Base-by-base conservation (phyloP, 1,139 yeast genomes). In the Blastobotrys buckinghamii region DNA sequence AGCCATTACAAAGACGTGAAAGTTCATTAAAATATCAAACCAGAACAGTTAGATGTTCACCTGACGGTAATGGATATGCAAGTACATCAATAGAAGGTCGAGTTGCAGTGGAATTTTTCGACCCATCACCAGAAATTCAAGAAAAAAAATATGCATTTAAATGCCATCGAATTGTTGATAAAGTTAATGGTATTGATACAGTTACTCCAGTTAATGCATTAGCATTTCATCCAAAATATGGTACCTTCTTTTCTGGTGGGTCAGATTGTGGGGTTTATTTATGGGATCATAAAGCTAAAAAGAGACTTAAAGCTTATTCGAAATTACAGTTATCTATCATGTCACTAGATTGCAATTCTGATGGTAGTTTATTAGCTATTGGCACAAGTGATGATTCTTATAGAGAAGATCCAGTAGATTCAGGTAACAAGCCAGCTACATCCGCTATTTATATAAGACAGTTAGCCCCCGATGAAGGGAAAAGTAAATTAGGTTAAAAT, bases 21-120 rank as follows among this genome's bases (percentile, higher is more conserved):
- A 77, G 85, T 45, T 90, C 95, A 0, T 73, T 88, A 49, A 80
- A 82, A 57, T 81, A 79, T 60, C 94, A 86, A 63, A 80, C 87
- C 1, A 71, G 82, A 44, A 79, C 79, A 36, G 59, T 88, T 26
- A 73, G 74, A 53, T 72, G 83, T 45, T 74, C 81, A 55, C 86
- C 88, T 0, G 67, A 67, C 20, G 78, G 77, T 2, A 68, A 71
- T 38, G 95, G 95, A 0, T 88, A 81, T 63, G 89, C 86, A 0
- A 76, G 84, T 37, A 74, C 90, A n/a, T 83, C 95, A 2, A 75
- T 88, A 13, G 97, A 89, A 58, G 97, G 97, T 0, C 71, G 96
- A 42, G 92, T 87, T 0, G 84, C 95, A 0, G 77, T 90, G 36
- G 96, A 88, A 56, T 83, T 77, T 60, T 79, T 82, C 51, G 79